Evolutionary conservation across 768 basidiomycete genomes (phyloP), one percentile per base, ranked within the genome.

Genomic region (Kondoa malvinella): DNA sequence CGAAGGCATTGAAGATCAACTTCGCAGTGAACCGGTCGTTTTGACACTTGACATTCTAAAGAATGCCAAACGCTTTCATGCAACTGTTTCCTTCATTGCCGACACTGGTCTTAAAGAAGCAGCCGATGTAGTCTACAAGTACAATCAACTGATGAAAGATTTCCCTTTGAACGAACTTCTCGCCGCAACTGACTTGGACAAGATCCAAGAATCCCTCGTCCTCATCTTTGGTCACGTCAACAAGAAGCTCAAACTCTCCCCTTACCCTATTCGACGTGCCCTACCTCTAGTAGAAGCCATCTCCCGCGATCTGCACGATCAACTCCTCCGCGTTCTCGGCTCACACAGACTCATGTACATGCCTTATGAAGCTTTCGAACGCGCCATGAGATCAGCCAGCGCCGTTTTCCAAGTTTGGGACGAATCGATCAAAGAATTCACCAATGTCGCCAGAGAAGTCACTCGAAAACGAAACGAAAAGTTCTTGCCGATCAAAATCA

Each of bases 141-240:
- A 96, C 80, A 97, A 99, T 74, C 86, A 89, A 70, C 82, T 97
- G 67, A 97, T 99, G 95, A 95, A 94, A 78, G 95, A 99, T 75
- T 97, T 97, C 73, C 95, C 95, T 0, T 81, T 99, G 31, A 95
- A 99, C 76, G 94, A 96, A 75, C 84, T 97, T 25, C 82, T 99
- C 30, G 90, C 92, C 8, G 91, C 95, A 0, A 95, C 95, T 1
- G 95, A 97, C 77, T 83, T 97, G 1, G 87, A 88, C 76, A 95
- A 92, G 80, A 86, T 97, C 40, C 87, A 94, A 75, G 91, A 95
- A 77, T 85, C 89, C 2, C 80, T 96, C 15, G 78, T 83, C 0
- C 82, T 87, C 68, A 94, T 97, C 75, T 96, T 97, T 74, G 83
- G 83, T 0, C 95, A 99, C 76, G 83, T 97, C 76, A 95, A 89